Evolutionary conservation across 306 rosid genomes (phyloP).

Genomic region (Mucuna pruriens): DNA sequence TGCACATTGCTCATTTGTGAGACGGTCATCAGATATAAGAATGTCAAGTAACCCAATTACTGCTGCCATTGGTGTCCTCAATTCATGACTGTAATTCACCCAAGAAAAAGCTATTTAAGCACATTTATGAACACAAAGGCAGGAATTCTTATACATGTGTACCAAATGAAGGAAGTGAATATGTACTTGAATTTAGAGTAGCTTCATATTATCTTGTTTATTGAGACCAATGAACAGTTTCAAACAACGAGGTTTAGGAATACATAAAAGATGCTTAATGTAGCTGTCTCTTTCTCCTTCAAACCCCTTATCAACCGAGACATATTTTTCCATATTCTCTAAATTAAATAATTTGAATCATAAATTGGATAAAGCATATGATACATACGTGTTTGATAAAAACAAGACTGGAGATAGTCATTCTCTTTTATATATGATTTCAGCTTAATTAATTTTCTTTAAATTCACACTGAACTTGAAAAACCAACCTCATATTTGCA

Average conservation of each 20-base stretch:
- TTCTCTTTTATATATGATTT: neutral
- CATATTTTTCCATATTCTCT: conserved; percentile 8
- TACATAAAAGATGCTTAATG: neutral
- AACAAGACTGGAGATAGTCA: neutral
- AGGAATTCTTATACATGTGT: neutral
- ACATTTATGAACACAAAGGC: conserved; percentile 14
- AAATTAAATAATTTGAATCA: neutral
- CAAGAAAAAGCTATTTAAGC: conserved; percentile 29
- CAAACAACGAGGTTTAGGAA: neutral
- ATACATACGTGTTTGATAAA: neutral
- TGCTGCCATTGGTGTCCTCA: conserved; percentile 99
- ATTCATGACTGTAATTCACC: conserved; percentile 74
- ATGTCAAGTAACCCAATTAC: conserved; percentile 95
- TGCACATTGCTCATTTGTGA: conserved; percentile 86
- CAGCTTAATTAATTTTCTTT: neutral
- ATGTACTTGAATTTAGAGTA: conserved; percentile 1
- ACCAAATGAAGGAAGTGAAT: conserved; percentile 21
- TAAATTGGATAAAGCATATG: conserved; percentile 16
- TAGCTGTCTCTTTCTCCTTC: neutral
- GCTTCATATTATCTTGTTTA: neutral
- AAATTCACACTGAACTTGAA: neutral
- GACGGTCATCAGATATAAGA: conserved; percentile 88
- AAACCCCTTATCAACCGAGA: neutral
- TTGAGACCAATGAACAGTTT: neutral
- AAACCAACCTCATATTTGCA: conserved; percentile 92